Conservation (phyloP, 2,329 filamentous ascomycete species). For the Colletotrichum destructivum region DNA sequence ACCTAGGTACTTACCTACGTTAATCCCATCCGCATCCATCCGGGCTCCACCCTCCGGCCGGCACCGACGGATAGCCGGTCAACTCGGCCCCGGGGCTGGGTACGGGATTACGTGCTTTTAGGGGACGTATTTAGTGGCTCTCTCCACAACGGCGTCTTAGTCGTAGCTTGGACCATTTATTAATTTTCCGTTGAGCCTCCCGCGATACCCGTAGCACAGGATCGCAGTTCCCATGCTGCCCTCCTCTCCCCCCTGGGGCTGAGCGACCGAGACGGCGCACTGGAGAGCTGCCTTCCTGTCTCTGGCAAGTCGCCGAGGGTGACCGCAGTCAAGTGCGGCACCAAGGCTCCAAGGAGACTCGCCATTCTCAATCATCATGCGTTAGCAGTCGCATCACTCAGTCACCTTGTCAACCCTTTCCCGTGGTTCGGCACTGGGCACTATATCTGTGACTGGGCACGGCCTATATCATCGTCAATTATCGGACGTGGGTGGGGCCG, state of each 20-base stretch:
- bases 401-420: not conserved
- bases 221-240: not conserved
- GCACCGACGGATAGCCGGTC: slow-evolving; percentile 29
- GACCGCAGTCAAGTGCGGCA: slow-evolving; percentile 9
- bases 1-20: too few species aligned
- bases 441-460: slow-evolving; percentile 35
- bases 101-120: slow-evolving; percentile 7
- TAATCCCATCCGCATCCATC: slow-evolving; percentile 17
- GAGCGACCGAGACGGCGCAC: not conserved
- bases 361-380: slow-evolving; percentile 22
- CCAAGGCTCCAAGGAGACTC: slow-evolving; percentile 7
- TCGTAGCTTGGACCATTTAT: not conserved
- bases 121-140: slow-evolving; percentile 21
- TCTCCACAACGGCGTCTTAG: not conserved
- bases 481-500: slow-evolving; percentile 19
- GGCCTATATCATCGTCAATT: slow-evolving; percentile 26
- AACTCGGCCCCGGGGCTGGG: slow-evolving; percentile 20
- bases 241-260: not conserved
- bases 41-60: slow-evolving; percentile 11
- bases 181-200: not conserved
- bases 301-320: not conserved
- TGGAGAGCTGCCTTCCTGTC: not conserved
- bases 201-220: too few species aligned
- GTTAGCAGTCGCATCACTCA: not conserved
- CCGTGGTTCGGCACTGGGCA: slow-evolving; percentile 27